Evolutionary conservation across 768 basidiomycete genomes (phyloP).

Genomic region (Amanita pseudoporphyria): DNA sequence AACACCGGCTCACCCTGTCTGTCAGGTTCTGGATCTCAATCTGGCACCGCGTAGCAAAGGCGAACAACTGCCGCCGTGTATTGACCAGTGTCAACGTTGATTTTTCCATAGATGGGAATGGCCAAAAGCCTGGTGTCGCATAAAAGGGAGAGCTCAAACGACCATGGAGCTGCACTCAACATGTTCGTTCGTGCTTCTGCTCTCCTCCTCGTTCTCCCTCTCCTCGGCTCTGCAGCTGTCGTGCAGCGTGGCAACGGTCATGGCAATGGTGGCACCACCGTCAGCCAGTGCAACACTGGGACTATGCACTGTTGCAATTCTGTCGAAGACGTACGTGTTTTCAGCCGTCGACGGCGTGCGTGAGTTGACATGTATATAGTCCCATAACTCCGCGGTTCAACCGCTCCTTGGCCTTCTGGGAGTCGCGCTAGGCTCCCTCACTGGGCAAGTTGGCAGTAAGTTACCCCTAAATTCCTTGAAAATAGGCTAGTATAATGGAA

Average conservation of each 20-base stretch:
- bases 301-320: constrained; percentile 14
- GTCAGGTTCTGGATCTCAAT: constrained; percentile 3
- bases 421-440: constrained; percentile 8
- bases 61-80: constrained; percentile 1
- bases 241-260: constrained; percentile 10
- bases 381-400: neutral
- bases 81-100: constrained; percentile 4
- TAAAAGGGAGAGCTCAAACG: neutral
- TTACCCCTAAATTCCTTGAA: neutral
- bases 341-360: neutral
- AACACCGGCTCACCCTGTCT: constrained; percentile 2
- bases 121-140: neutral
- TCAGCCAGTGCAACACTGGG: constrained; percentile 15
- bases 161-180: constrained; percentile 1
- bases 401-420: constrained; percentile 8
- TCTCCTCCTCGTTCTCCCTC: constrained; percentile 14
- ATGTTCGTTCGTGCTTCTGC: constrained; percentile 16
- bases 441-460: constrained; percentile 15
- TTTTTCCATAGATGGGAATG: neutral
- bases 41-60: constrained; percentile 2
- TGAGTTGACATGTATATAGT: neutral
- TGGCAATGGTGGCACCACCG: neutral
- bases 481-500: neutral
- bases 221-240: constrained; percentile 13
- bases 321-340: constrained; percentile 11